Base-by-base conservation (phyloP, 129 eudicot genomes). In the Chrysanthemum makinoi region DNA sequence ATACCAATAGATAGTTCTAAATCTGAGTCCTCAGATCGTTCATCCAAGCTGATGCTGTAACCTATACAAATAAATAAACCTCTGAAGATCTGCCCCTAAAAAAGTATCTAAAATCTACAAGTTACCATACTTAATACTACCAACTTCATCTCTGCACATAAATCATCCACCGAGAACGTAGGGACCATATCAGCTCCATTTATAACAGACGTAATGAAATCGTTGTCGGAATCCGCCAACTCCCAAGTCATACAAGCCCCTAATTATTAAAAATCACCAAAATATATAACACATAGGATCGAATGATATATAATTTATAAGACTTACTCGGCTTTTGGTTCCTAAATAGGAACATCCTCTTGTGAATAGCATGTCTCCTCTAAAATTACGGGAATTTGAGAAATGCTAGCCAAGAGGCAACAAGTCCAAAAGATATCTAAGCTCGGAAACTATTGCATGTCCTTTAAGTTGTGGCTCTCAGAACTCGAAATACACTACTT, bases 211-310 rank as follows among this genome's bases (percentile, higher is more conserved):
- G 96, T 90, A 78, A 95, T 80, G 53, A 89, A 88, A 26, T 90
- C 94, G 78, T 69, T 77, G 28, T 97, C 94, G 0, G 97, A 95
- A 71, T 90, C 99, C 2, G 96, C 97, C 80, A 95, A 83, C 68
- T 95, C 97, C 97, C 99, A 90, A 49, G 97, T 86, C 99, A 95
- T 88, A 70, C 99, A 90, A 68, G 99, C 99, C 77, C 94, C 99
- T 95, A 69, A 85, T 33, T 61, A 67, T 66, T 47, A 44, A 3
- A 66, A 57, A 61, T 16, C 4, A 59, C 18, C 18, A 26, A 12
- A 4, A 60, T 15, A 60, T 35, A 60, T 26, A 5, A 52, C 57
- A 52, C 28, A 18, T 56, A 10, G 9, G 5, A 26, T n/a, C 12
- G 26, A 51, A 4, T 39, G 10, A 39, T 39, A 39, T 6, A 39